Evolutionary conservation across 2,329 filamentous ascomycete species (phyloP).

Genomic region (Xylariaceae sp.): DNA sequence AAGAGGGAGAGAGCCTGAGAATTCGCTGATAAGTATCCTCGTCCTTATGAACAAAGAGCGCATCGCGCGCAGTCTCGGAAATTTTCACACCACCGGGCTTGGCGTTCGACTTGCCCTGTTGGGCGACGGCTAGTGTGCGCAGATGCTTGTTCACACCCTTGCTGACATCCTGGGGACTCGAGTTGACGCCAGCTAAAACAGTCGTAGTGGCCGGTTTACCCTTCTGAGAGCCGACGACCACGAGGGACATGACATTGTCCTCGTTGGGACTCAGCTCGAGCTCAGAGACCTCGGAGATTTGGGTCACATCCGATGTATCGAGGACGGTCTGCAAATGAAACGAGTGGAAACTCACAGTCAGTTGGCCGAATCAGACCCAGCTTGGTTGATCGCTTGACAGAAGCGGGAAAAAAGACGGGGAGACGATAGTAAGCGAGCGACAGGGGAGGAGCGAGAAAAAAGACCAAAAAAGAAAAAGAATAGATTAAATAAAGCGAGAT

Average conservation of each 20-base stretch:
- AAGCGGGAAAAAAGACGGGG: not conserved
- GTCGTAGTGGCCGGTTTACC: slow-evolving; percentile 45
- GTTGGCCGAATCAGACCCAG: not conserved
- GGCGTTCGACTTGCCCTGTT: slow-evolving; percentile 30
- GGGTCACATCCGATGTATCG: slow-evolving; percentile 60
- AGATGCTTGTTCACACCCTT: slow-evolving; percentile 81
- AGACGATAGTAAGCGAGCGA: not conserved
- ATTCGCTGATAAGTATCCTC: slow-evolving; percentile 54
- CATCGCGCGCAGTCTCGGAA: slow-evolving; percentile 46
- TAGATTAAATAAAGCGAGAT: not conserved
- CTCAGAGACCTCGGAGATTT: slow-evolving; percentile 62
- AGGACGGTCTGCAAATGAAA: slow-evolving; percentile 55
- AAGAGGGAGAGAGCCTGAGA: slow-evolving; percentile 49
- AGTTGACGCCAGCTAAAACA: slow-evolving; percentile 78
- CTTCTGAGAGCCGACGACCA: slow-evolving; percentile 59
- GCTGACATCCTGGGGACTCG: slow-evolving; percentile 63
- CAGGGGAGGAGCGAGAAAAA: not conserved
- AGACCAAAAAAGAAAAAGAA: not conserved
- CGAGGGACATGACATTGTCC: slow-evolving; percentile 82
- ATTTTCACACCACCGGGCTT: slow-evolving; percentile 40
- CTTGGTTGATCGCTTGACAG: not conserved
- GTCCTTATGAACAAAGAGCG: slow-evolving; percentile 50
- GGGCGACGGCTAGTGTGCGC: slow-evolving; percentile 62
- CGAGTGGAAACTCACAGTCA: slow-evolving; percentile 13
- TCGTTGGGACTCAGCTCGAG: slow-evolving; percentile 76